Base-by-base conservation (phyloP, 2,329 filamentous ascomycete species). In the Chaetoscypha palmicola region DNA sequence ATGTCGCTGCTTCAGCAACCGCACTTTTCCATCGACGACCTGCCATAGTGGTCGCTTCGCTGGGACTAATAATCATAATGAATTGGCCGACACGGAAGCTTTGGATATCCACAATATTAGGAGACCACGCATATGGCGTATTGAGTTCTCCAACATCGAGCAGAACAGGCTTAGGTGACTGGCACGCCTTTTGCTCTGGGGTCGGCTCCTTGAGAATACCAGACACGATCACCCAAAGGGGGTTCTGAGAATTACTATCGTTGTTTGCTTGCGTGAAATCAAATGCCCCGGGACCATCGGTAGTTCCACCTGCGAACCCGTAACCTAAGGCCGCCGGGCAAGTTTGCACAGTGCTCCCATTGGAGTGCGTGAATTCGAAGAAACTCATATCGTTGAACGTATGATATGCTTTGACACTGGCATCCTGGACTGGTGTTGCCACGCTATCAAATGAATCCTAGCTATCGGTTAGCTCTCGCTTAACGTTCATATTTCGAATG, bases 41-140 rank as follows among this genome's bases (percentile, higher is more conserved):
- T 1, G 86, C 77, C 91, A 96, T 97, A 4, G 90, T 95, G 0
- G 85, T 92, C 1, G 86, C 87, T 65, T 96, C 91, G 28, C 86
- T 86, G 0, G 89, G 83, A 17, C 83, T 84, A 20, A 94, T 77
- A 49, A 96, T 79, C 51, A 95, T 83, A 49, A 94, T 72, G 7
- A 96, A 68, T 59, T 92, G 85, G 0, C 91, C 91, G 0, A 92
- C 83, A 7, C 90, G 83, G 23, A 96, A 72, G 30, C 83, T 72
- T 60, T 96, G 90, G 8, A 96, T 75, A 59, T 96, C 88, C 34
- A 94, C 87, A 41, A 96, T 83, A 54, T 95, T 95, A 1, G 90
- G 87, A 0, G 83, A 79, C 91, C 90, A 97, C 7, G 77, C 70
- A 64, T 96, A 96, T 0, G 91, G 90, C 8, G 64, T 65, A 4